Evolutionary conservation across 108 stramenopile genomes (phyloP).

Genomic region (Heterococcus sp.): DNA sequence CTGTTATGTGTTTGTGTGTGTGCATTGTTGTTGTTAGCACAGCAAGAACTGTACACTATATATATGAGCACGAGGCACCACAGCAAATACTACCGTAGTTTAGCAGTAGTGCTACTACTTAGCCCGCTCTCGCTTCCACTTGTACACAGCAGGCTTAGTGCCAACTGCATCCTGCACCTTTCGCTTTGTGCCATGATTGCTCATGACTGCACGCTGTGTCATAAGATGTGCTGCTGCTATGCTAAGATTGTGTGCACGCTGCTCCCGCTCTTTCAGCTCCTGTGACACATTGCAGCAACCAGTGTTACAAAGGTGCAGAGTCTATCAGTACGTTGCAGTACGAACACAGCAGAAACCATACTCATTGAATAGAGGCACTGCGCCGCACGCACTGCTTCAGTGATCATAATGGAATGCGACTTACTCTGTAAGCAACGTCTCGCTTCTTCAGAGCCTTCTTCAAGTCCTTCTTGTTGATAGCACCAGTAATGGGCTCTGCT

Average conservation of each 20-base stretch:
- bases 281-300: background rate
- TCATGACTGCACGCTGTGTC: constrained; percentile 40
- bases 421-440: constrained; percentile 29
- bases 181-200: constrained; percentile 77
- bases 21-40: too few relatives aligned
- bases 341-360: background rate
- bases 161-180: constrained; percentile 64
- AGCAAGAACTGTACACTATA: too few relatives aligned
- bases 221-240: constrained; percentile 19
- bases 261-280: background rate
- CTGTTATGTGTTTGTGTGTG: too few relatives aligned
- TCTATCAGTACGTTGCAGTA: background rate
- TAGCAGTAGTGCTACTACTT: background rate
- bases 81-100: too few relatives aligned
- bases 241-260: constrained; percentile 27
- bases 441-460: constrained; percentile 34
- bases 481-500: constrained; percentile 23
- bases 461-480: constrained; percentile 7
- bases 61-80: too few relatives aligned
- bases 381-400: background rate
- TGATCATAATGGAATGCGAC: background rate
- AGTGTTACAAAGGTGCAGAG: background rate
- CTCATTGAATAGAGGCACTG: background rate
- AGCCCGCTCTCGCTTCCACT: constrained; percentile 59
- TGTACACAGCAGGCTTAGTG: constrained; percentile 56